Evolutionary conservation across 495 filamentous ascomycete genomes (phyloP), one percentile per base, ranked within the genome.

Genomic region (Xylaria flabelliformis): DNA sequence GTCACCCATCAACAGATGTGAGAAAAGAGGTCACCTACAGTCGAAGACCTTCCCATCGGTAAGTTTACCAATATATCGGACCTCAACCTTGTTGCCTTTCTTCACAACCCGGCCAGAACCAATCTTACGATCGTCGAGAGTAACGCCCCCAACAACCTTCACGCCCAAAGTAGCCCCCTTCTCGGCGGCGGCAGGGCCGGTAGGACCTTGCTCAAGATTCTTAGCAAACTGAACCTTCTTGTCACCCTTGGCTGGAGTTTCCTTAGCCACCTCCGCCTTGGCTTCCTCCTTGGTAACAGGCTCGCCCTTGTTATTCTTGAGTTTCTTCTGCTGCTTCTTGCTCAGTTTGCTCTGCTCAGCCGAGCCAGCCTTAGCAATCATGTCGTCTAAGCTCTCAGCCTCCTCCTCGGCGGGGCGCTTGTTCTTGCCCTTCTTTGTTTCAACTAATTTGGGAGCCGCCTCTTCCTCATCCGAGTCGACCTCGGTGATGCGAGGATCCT

Each of bases 181-280:
- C 70, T 79, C 78, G 32, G 81, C 78, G 50, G 76, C 77, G 19
- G 83, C 80, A 53, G 91, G 90, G 71, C 90, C 89, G 53, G 94
- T 94, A 50, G 96, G 96, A 59, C 95, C 96, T 80, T 97, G 94
- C 86, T 98, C 97, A 42, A 99, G 92, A 80, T 98, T 93, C 88
- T 98, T 97, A 74, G 96, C 96, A 80, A 99, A 99, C 83, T 97
- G 94, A 39, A 99, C 96, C 86, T 98, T 98, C 90, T 98, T 99
- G 80, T 93, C 92, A 42, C 81, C 82, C 84, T 92, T 92, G 73
- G 84, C 76, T 71, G 85, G 64, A 62, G 78, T 73, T 56, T 85
- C 82, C 73, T 89, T 88, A 53, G 84, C 76, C 9, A 81, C 74
- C 53, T 85, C 85, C 44, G 86, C 80, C 77, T 85, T 85, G 12